Evolutionary conservation across 768 basidiomycete species (phyloP), one percentile per base, ranked within the genome.

Genomic region (Arthromyces matolae): DNA sequence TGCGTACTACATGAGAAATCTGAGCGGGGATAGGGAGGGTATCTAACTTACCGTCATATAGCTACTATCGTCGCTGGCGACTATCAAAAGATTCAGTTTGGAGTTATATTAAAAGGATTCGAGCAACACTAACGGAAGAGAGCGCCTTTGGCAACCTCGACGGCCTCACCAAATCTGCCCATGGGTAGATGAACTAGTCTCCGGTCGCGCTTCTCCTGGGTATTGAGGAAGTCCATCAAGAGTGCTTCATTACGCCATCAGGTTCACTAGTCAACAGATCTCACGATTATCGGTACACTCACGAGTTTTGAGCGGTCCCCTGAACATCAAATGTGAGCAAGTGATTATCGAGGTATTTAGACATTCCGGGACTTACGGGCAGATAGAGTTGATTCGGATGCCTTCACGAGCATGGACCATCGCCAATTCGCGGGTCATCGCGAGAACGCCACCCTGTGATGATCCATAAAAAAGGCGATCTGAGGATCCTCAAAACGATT

Each of bases 361-460:
- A 28, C 28, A 32, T 22, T 18, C 24, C 14, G 22, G 25, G 9
- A 74, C 89, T 62, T 69, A 93, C 89, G 94, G 96, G 79, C 94
- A 97, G 50, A 99, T 79, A 9, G 93, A 84, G 70, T 99, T 99
- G 66, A 97, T 58, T 23, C 96, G 85, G 60, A 99, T 97, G 40
- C 95, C 95, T 73, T 99, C 96, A 52, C 87, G 78, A 35, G 96
- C 96, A 66, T 99, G 96, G 0, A 98, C 89, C 82, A 97, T 94
- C 1, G 96, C 96, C 25, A 98, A 77, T 63, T 99, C 96, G 31
- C 96, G 83, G 13, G 93, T 95, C 93, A 99, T 94, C 4, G 96
- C 90, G 37, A 99, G 83, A n/a, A 98, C 96, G 25, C 86, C 96
- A 53, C 96, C 95, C 84, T 90, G 55, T 34, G 23, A 43, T 44